A percentile compares a stretch with the other conserved stretches of the same genome.
These are phyloP conservation scores for Leucaena leucocephala DNA, from an alignment of 306 rosid species.

Conservation along the genomic window DNA sequence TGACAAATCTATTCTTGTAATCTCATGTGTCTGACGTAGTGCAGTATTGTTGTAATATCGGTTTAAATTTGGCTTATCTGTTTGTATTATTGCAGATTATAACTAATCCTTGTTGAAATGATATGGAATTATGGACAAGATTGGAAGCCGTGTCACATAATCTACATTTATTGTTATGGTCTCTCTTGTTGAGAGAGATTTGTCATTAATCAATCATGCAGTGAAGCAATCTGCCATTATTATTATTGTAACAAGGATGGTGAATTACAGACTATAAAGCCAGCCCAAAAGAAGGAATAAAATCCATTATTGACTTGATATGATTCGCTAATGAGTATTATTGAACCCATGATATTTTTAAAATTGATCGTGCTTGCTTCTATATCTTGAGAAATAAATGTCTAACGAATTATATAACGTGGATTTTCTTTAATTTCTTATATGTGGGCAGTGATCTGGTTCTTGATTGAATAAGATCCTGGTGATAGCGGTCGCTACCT, in stretches of 20 bases:
- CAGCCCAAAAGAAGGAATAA: constrained; percentile 40
- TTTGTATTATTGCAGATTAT: constrained; percentile 29
- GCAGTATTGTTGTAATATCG: constrained; percentile 44
- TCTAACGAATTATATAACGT: constrained; percentile 14
- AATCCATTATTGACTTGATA: constrained; percentile 41
- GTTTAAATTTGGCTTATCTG: constrained; percentile 42
- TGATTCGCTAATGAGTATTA: constrained; percentile 38
- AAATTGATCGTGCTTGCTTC: constrained; percentile 14
- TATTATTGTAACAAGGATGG: constrained; percentile 22
- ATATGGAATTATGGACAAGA: constrained; percentile 39
- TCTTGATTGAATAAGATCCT: neutral
- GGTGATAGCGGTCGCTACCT: constrained; percentile 34
- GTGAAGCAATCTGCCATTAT: constrained; percentile 7
- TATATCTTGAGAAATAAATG: neutral
- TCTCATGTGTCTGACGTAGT: constrained; percentile 38
- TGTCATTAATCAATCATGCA: constrained; percentile 29
- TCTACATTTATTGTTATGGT: constrained; percentile 33
- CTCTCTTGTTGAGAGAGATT: constrained; percentile 34
- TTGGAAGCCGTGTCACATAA: constrained; percentile 37
- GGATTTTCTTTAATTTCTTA: constrained; percentile 5
- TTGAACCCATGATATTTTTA: constrained; percentile 6
- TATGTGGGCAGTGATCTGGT: too few relatives aligned
- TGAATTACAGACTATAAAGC: constrained; percentile 17
- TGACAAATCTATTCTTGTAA: constrained; percentile 29
- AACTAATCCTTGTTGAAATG: constrained; percentile 1